Base-by-base conservation (phyloP, 768 basidiomycete species). In the Lactarius sp. region DNA sequence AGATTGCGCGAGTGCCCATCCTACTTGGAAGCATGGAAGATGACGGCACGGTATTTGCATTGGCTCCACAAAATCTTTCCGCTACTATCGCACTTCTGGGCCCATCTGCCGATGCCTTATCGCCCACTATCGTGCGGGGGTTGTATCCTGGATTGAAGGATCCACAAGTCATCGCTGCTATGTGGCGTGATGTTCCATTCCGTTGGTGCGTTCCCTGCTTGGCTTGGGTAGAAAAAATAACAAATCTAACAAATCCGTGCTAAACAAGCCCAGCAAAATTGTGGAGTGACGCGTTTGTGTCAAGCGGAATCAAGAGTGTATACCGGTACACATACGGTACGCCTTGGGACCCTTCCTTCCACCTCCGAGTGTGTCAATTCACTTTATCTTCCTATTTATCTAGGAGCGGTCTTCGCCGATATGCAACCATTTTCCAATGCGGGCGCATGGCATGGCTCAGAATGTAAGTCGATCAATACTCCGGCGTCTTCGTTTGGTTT, bases 241-340 rank as follows among this genome's bases (percentile, higher is more conserved):
- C 13, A 8, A 13, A 13, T 18, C 1, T 10, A 31, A 4, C 20
- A 4, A 7, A 13, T 3, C n/a, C 6, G n/a, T 27, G 22, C 22
- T 27, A 6, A 22, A 22, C 47, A 13, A 65, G 64, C 33, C 64
- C 53, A 10, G n/a, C 54, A 52, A 65, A 61, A 47, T 34, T 60
- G n/a, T 65, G 64, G 59, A 52, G 59, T 13, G 64, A 60, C 12
- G 54, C 64, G 2, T 55, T 54, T 34, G 52, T 60, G 8, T 22
- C 10, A 13, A 60, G 31, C 34, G 63, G 57, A 6, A 8, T 64
- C 20, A 52, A n/a, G 22, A 60, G 33, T 16, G 59, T 61, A 6
- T 65, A 49, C 31, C 63, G 63, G 10, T 64, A 60, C 27, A 49
- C 59, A 20, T 64, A 64, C 22, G 58, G 52, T 55, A 51, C 4